Percentiles rank a stretch among this genome's conserved stretches.
Evolutionary conservation across 1,284 basidiomycete species (phyloP).

Genomic region (Agroathelia rolfsii): DNA sequence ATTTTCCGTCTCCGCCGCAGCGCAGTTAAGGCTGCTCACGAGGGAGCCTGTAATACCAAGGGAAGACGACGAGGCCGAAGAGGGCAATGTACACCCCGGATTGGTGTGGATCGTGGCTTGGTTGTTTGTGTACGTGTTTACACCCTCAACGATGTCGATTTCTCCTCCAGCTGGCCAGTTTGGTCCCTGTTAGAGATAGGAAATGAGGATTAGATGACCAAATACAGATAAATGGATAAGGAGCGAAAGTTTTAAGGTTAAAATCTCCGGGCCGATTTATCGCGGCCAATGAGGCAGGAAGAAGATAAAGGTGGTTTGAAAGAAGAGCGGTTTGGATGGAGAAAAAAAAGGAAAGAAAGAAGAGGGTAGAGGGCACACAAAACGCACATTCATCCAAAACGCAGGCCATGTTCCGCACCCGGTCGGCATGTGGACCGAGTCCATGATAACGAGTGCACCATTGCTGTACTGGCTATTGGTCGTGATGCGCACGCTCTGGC

Average conservation of each 20-base stretch:
- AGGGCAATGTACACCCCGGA: slow-evolving; percentile 57
- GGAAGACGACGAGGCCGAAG: slow-evolving; percentile 32
- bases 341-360: no score
- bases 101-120: slow-evolving; percentile 76
- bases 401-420: slow-evolving; percentile 85
- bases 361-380: no score
- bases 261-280: no score
- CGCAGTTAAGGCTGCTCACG: slow-evolving; percentile 61
- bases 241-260: no score
- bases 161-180: no score
- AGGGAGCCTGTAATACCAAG: slow-evolving; percentile 52
- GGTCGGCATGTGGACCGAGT: slow-evolving; percentile 83
- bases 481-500: slow-evolving; percentile 71
- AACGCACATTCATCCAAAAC: no score
- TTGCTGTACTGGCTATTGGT: slow-evolving; percentile 48
- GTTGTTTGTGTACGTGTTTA: slow-evolving; percentile 72
- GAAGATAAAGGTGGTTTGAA: no score
- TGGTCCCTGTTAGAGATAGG: no score
- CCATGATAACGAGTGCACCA: slow-evolving; percentile 68
- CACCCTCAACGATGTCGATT: slow-evolving; percentile 82
- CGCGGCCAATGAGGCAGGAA: no score
- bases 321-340: no score
- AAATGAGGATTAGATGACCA: no score
- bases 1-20: slow-evolving; percentile 55
- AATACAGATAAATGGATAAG: no score